Conservation (phyloP, 1,139 yeast genomes). For the Yamadazyma buinensis region DNA sequence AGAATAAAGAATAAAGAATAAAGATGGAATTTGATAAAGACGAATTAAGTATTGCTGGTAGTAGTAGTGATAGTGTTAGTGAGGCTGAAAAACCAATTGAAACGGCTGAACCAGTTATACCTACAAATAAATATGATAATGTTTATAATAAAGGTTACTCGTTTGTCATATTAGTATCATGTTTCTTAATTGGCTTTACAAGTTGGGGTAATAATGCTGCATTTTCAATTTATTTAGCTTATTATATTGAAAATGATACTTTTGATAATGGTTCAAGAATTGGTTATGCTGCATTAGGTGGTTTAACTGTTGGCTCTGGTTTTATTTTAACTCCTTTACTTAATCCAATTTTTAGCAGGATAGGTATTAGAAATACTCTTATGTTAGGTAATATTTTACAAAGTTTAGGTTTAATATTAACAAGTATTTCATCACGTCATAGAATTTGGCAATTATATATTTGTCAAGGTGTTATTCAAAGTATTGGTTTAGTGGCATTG, state of each 20-base stretch:
- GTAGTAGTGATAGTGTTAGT: too few species aligned
- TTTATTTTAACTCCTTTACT: constrained; percentile 22
- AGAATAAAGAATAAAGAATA: too few species aligned
- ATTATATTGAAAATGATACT: constrained; percentile 27
- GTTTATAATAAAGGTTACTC: constrained; percentile 38
- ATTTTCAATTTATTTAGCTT: constrained; percentile 39
- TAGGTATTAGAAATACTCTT: constrained; percentile 29
- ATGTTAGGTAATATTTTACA: constrained; percentile 35
- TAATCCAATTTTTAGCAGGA: constrained; percentile 23
- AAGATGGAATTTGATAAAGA: too few species aligned
- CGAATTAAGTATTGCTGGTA: too few species aligned
- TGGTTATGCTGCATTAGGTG: constrained; percentile 23
- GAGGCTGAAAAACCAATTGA: too few species aligned
- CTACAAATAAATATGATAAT: not conserved
- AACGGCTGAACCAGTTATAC: too few species aligned
- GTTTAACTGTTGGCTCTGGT: constrained; percentile 18
- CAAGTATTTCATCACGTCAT: constrained; percentile 35
- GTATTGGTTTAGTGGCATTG: constrained; percentile 25
- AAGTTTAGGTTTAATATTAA: constrained; percentile 40
- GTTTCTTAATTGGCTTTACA: constrained; percentile 28
- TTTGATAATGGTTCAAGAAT: constrained; percentile 17
- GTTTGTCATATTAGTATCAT: constrained; percentile 31
- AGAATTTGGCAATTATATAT: constrained; percentile 33
- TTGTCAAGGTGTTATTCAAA: constrained; percentile 28
- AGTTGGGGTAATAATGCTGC: constrained; percentile 47